A percentile compares a stretch with the other conserved stretches of the same genome.
phyloP scores from a whole-genome alignment of 2,329 filamentous ascomycete species.

The Diaporthe aspalathi region DNA sequence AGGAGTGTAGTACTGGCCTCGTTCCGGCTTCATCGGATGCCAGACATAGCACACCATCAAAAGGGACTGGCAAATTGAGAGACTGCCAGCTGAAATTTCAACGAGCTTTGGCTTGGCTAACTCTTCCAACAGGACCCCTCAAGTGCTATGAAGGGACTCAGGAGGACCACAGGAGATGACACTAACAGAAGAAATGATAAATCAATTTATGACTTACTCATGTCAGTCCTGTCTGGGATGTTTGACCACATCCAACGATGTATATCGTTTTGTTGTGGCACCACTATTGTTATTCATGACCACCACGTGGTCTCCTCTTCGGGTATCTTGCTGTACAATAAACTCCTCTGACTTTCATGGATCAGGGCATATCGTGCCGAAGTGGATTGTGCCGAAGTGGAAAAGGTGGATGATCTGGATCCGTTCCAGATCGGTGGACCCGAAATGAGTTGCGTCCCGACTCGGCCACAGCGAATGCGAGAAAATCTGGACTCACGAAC shows the following conservation, averaged over 20 bases:
- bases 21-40: neutral
- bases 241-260: neutral
- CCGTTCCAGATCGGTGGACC: neutral
- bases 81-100: neutral
- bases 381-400: neutral
- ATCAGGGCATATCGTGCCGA: neutral
- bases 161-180: neutral
- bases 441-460: neutral
- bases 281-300: neutral
- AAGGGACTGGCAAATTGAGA: neutral
- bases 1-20: neutral
- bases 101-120: neutral
- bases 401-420: neutral
- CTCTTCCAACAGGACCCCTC: neutral
- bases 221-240: neutral
- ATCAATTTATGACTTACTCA: neutral
- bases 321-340: neutral
- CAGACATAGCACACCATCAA: neutral
- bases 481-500: neutral
- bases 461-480: neutral
- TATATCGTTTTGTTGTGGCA: neutral
- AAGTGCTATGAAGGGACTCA: too few species aligned
- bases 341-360: neutral
- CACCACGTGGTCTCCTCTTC: neutral
- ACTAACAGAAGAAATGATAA: neutral